Evolutionary conservation across 257 asterid species (phyloP).

Genomic region (Dorcoceras hygrometricum): DNA sequence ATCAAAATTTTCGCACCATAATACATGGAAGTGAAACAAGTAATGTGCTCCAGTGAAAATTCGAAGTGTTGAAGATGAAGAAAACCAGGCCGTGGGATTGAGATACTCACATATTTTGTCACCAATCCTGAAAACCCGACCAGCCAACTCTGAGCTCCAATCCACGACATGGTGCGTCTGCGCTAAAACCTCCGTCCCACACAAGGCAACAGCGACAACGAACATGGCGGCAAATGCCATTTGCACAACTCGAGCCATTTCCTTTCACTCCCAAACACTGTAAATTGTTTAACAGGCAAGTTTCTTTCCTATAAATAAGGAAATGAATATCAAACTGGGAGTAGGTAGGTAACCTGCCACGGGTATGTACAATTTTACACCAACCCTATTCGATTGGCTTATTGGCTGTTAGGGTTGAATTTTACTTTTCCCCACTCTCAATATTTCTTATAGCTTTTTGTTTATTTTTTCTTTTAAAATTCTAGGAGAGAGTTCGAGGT

Average conservation of each 20-base stretch:
- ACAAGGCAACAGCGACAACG: neutral
- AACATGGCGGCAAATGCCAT: constrained; percentile 6
- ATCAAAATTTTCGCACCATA: neutral
- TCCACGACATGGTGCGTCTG: constrained; percentile 39
- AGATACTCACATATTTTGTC: constrained; percentile 35
- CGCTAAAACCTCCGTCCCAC: constrained; percentile 19
- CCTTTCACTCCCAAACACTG: neutral
- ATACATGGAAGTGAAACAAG: too few species aligned
- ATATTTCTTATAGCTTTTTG: too few species aligned
- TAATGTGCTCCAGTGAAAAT: neutral
- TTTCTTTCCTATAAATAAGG: neutral
- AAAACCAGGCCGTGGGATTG: too few species aligned
- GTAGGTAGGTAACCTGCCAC: neutral
- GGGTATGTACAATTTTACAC: neutral
- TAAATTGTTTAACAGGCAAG: neutral
- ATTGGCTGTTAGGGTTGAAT: too few species aligned
- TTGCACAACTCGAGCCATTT: constrained; percentile 12
- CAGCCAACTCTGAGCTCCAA: constrained; percentile 34
- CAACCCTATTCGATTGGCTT: too few species aligned
- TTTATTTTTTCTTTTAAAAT: neutral
- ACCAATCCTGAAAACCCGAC: constrained; percentile 38
- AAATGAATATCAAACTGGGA: neutral
- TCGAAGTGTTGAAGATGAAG: too few species aligned
- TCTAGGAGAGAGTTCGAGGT: neutral
- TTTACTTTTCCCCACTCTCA: neutral